Evolutionary conservation across 176 grass and related monocot species (phyloP).

Genomic region (Typha latifolia): DNA sequence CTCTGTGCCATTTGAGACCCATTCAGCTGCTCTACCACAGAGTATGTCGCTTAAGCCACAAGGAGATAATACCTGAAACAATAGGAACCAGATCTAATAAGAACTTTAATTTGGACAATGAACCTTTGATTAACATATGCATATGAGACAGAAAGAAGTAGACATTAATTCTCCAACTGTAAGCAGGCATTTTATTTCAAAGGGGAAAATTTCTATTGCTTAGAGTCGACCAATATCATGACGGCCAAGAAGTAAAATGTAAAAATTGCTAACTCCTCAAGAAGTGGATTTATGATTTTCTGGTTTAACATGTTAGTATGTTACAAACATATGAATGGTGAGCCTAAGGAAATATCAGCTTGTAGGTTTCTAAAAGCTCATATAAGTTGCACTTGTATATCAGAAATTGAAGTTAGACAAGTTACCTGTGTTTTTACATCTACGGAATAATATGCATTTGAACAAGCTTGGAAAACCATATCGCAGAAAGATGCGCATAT

Average conservation of each 20-base stretch:
- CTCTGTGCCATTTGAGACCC: slow-evolving; percentile 87
- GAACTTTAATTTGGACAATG: background rate
- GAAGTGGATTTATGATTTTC: no score
- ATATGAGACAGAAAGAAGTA: background rate
- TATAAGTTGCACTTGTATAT: slow-evolving; percentile 3
- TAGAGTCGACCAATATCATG: no score
- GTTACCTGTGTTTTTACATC: slow-evolving; percentile 86
- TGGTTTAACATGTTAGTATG: no score
- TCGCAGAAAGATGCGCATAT: slow-evolving; percentile 73
- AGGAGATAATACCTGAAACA: slow-evolving; percentile 68
- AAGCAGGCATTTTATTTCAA: no score
- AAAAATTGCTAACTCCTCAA: no score
- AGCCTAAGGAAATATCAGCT: background rate
- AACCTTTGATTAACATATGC: background rate
- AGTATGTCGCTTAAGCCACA: slow-evolving; percentile 86
- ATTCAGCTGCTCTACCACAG: slow-evolving; percentile 73
- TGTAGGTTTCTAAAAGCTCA: background rate
- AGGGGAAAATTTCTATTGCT: no score
- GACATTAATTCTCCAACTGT: no score
- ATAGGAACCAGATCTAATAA: slow-evolving; percentile 16
- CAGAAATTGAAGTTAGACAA: slow-evolving; percentile 5
- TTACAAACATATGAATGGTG: no score
- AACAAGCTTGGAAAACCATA: slow-evolving; percentile 79
- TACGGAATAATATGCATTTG: slow-evolving; percentile 65
- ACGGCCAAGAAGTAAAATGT: no score